Evolutionary conservation across 2,329 filamentous ascomycete genomes (phyloP).

Genomic region (Diplodia intermedia): DNA sequence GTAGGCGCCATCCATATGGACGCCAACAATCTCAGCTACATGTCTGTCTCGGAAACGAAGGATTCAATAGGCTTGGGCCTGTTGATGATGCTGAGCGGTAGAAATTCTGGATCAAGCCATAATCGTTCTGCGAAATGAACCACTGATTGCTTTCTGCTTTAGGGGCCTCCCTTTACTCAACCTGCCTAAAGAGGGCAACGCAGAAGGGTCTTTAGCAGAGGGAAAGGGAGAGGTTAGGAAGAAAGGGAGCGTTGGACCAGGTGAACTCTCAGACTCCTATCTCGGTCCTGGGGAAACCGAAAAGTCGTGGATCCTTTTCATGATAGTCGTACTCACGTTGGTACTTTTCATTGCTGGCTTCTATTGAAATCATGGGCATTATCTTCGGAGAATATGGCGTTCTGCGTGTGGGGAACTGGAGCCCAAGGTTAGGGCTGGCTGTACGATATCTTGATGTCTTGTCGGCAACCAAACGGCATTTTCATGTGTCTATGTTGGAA

Average conservation of each 20-base stretch:
- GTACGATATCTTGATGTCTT: neutral
- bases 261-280: neutral
- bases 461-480: neutral
- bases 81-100: neutral
- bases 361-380: neutral
- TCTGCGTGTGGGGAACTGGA: neutral
- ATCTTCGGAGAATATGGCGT: neutral
- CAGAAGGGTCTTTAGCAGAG: neutral
- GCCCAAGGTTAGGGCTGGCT: neutral
- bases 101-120: neutral
- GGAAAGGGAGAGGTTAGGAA: neutral
- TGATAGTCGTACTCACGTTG: neutral
- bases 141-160: neutral
- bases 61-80: neutral
- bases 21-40: neutral
- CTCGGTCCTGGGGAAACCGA: neutral
- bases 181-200: neutral
- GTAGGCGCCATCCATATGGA: slow-evolving; percentile 4
- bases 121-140: neutral
- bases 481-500: neutral
- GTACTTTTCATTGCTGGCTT: neutral
- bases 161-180: neutral
- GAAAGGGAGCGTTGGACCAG: neutral
- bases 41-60: neutral
- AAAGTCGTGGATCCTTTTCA: neutral